phyloP scores from a whole-genome alignment of 2,329 filamentous ascomycete genomes.

The Blastomyces parvus region DNA sequence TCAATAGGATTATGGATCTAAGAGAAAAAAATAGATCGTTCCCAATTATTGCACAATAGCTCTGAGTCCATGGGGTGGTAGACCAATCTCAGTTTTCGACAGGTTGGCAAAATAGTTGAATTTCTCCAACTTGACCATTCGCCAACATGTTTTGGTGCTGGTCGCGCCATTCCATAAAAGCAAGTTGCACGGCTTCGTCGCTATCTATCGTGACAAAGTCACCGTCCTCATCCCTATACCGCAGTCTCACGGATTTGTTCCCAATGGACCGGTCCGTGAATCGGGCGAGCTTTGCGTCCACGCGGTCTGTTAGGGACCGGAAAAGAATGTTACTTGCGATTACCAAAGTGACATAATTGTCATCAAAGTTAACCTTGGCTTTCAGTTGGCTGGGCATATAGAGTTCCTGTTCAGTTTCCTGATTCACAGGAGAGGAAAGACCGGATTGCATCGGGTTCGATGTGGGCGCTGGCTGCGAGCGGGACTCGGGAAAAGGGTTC shows the following conservation, averaged over 20 bases:
- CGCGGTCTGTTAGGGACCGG: slow-evolving; percentile 84
- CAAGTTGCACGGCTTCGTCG: slow-evolving; percentile 92
- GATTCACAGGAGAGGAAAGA: slow-evolving; percentile 25
- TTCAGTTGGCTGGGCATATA: slow-evolving; percentile 69
- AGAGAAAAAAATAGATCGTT: neutral
- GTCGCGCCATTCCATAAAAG: slow-evolving; percentile 89
- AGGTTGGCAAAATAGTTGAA: slow-evolving; percentile 72
- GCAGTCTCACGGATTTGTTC: slow-evolving; percentile 71
- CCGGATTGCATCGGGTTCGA: slow-evolving; percentile 16
- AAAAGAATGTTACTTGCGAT: slow-evolving; percentile 93
- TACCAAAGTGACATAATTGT: slow-evolving; percentile 89
- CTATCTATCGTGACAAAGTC: slow-evolving; percentile 90
- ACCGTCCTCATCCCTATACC: slow-evolving; percentile 84
- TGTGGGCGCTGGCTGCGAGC: slow-evolving; percentile 17
- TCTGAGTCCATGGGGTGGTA: neutral
- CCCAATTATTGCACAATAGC: neutral
- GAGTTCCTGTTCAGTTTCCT: slow-evolving; percentile 31
- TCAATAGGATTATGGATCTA: slow-evolving; percentile 11
- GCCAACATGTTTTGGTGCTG: slow-evolving; percentile 52
- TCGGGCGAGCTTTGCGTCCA: slow-evolving; percentile 85
- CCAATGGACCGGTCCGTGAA: slow-evolving; percentile 78
- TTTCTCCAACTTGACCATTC: slow-evolving; percentile 70
- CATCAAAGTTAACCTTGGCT: slow-evolving; percentile 87
- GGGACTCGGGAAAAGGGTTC: slow-evolving; percentile 31
- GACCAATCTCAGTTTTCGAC: slow-evolving; percentile 21